Evolutionary conservation across 2,329 filamentous ascomycete species (phyloP).

Genomic region (Colletotrichum liaoningense): DNA sequence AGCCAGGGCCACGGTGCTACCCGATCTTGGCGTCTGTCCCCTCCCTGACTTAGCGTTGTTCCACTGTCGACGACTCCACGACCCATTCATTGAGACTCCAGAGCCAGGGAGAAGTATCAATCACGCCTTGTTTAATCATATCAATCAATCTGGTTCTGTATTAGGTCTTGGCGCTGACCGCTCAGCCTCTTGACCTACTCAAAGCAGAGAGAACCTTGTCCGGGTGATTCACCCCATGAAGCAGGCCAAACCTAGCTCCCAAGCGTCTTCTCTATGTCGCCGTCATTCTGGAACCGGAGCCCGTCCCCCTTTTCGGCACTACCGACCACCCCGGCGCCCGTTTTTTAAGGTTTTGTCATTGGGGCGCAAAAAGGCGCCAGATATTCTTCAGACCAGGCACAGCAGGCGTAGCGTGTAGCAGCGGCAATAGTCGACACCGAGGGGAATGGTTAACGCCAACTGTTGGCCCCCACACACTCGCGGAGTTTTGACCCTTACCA

Average conservation of each 20-base stretch:
- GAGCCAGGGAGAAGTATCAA: neutral
- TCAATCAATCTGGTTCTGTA: conserved; percentile 30
- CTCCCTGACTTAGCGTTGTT: neutral
- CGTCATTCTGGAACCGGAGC: conserved; percentile 20
- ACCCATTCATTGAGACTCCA: too few species aligned
- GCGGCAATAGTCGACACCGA: too few species aligned
- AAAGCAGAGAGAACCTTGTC: conserved; percentile 16
- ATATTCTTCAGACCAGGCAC: neutral
- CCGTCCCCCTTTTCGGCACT: conserved; percentile 27
- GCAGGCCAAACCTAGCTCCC: conserved; percentile 14
- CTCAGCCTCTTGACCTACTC: conserved; percentile 26
- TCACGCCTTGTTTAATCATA: conserved; percentile 20
- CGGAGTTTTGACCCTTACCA: neutral
- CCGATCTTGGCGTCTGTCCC: conserved; percentile 3
- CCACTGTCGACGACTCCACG: too few species aligned
- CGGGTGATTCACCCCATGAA: conserved; percentile 16
- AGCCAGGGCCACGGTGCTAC: neutral
- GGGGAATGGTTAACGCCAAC: neutral
- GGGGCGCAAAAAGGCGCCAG: conserved; percentile 16
- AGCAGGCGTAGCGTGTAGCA: neutral
- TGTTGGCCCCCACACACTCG: neutral
- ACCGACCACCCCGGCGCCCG: conserved; percentile 22
- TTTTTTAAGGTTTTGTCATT: conserved; percentile 26
- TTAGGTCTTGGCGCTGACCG: conserved; percentile 16
- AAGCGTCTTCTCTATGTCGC: neutral